Conservation (phyloP, 2,329 filamentous ascomycete species). For the Oidium heveae region DNA sequence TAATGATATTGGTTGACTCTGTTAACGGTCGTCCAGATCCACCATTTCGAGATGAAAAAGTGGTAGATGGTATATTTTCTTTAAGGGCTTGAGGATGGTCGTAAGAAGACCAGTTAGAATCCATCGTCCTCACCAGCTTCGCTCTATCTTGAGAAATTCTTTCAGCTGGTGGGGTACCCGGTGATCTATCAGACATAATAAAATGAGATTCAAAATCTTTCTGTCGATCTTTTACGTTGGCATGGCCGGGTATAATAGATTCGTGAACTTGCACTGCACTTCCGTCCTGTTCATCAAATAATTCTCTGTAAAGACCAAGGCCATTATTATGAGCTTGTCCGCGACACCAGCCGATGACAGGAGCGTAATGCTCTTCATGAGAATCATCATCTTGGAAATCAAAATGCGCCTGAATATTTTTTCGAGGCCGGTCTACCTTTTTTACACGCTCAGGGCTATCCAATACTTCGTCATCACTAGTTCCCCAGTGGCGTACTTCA, state of each 20-base stretch:
- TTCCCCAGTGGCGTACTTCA: constrained; percentile 57
- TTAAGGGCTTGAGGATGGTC: constrained; percentile 29
- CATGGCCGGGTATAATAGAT: constrained; percentile 20
- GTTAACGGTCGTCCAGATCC: constrained; percentile 8
- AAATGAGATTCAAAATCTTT: constrained; percentile 65
- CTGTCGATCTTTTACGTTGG: constrained; percentile 45
- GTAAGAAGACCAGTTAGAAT: constrained; percentile 32
- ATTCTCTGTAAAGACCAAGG: constrained; percentile 49
- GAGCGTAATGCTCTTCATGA: constrained; percentile 25
- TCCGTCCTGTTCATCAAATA: constrained; percentile 32
- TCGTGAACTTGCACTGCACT: constrained; percentile 4
- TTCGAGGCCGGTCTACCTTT: constrained; percentile 41
- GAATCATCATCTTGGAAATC: constrained; percentile 54
- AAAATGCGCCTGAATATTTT: constrained; percentile 62
- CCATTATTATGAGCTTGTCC: constrained; percentile 40
- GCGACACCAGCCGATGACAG: constrained; percentile 21
- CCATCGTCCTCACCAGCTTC: constrained; percentile 51
- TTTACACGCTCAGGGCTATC: constrained; percentile 33
- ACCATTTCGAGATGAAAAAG: constrained; percentile 2
- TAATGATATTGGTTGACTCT: constrained; percentile 9
- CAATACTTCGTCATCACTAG: constrained; percentile 35
- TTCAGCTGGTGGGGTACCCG: constrained; percentile 19
- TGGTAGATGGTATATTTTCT: constrained; percentile 11
- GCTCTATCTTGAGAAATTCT: constrained; percentile 30
- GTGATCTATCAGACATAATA: constrained; percentile 43